Base-by-base conservation (phyloP, 2,329 filamentous ascomycete genomes). In the Xylaria polymorpha region DNA sequence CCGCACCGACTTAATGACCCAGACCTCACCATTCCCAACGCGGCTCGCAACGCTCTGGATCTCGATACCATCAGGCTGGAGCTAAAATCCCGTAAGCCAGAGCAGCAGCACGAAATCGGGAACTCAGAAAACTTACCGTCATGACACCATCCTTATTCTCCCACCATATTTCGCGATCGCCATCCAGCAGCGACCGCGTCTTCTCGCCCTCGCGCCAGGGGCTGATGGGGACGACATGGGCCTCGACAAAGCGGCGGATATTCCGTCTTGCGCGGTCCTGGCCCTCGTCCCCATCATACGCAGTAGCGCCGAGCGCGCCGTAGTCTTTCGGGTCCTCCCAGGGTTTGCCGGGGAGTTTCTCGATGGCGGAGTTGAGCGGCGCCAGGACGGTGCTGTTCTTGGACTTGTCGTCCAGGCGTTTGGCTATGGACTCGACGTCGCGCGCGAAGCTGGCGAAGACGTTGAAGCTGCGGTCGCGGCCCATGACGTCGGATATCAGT, bases 1-100 rank as follows among this genome's bases (percentile, higher is more conserved):
- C 39, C 86, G 79, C 15, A 86, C 85, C 15, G 80, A 82, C 64
- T 85, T 86, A n/a, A 88, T 77, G 44, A 94, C 86, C 93, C 93
- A 97, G 74, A 98, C 86, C 81, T 98, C 92, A 4, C 96, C 96
- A 78, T 98, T 99, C 3, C 89, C 87, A 20, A 97, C 94, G 69
- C 89, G 87, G 73, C 91, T 91, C 1, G 90, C 91, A 61, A 97
- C 85, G 67, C 85, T 89, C 50, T 90, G 87, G 15, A 98, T 92
- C 79, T 94, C 90, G 51, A 98, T 88, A 72, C 89, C 86, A 6
- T 91, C 92, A 0, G 95, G 96, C 84, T 94, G 91, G 35, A 96
- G 87, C 89, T 92, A 35, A 70, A 46, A 43, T 18, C 18, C 9
- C 39, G 67, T 59, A 39, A 68, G 41, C 9, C 4, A 59, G 10